Base-by-base conservation (phyloP, 257 asterid genomes). In the Linderniella brevidens region DNA sequence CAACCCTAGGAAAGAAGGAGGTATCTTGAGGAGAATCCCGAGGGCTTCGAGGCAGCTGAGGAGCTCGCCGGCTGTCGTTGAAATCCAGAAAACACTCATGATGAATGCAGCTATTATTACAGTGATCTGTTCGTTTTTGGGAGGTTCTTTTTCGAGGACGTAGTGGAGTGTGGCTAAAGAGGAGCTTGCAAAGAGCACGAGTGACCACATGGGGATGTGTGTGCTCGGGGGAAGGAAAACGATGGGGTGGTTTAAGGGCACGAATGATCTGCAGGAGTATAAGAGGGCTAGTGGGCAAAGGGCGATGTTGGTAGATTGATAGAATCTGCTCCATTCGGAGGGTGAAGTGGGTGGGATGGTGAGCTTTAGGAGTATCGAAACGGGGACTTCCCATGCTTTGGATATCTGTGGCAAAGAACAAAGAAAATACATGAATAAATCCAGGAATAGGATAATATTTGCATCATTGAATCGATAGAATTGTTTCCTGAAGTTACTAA, bases 61-160 rank as follows among this genome's bases (percentile, higher is more conserved):
- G 48, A 90, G 87, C 50, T 90, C 98, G 8, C 98, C 96, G 6
- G 96, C 96, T 11, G 64, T 61, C 3, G 79, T 75, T 37, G 98
- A 90, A 58, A 90, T 90, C 98, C 98, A 90, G 57, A 85, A 85
- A 32, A 85, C 98, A 14, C 98, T 90, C 94, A 85, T 90, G 62
- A 85, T 40, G 53, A 90, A 90, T 50, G 94, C 93, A 0, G 58
- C 61, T 9, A 85, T 51, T 5, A 82, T 68, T 29, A 69, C 40
- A 12, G 73, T 65, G 51, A 90, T 71, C 62, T 75, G 93, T 67
- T 76, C 92, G 0, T 68, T 70, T 60, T 76, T 84, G 0, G 98
- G 98, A 42, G 93, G 74, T 14, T 81, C 86, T 46, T 69, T 81
- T 57, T 85, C 94, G 5, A 90, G 62, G 12, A 65, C 35, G 71